Conservation (phyloP, 2,329 filamentous ascomycete genomes). For the Arthrinium phaeospermum region DNA sequence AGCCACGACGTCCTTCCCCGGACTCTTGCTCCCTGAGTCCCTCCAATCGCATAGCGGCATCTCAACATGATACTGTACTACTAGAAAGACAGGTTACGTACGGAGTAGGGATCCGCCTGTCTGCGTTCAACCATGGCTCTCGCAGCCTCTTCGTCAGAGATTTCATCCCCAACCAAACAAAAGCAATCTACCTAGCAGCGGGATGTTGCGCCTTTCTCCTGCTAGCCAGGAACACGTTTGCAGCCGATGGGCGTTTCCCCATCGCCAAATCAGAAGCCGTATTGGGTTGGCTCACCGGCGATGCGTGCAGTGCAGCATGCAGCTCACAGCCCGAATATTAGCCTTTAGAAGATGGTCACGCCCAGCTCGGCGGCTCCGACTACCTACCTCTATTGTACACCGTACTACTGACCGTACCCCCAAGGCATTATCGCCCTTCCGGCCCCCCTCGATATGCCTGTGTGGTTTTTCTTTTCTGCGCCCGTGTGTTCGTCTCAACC, state of each 20-base stretch:
- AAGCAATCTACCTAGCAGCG: background rate
- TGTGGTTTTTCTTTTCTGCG: background rate
- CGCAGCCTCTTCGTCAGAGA: background rate
- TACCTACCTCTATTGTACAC: no score
- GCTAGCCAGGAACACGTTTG: slow-evolving; percentile 8
- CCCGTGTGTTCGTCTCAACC: background rate
- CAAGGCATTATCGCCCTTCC: background rate
- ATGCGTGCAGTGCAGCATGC: background rate
- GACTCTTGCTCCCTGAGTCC: background rate
- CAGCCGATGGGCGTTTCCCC: background rate
- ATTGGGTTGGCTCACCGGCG: background rate
- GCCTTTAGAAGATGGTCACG: background rate
- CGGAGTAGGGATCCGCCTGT: background rate
- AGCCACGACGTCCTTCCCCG: background rate
- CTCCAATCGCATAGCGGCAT: background rate
- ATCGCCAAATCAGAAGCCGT: background rate
- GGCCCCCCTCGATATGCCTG: background rate
- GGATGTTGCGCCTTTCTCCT: background rate
- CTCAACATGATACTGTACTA: background rate
- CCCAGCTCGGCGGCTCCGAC: background rate
- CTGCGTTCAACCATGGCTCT: background rate
- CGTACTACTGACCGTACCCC: no score
- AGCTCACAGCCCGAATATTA: background rate
- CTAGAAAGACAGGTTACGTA: background rate
- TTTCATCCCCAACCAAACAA: background rate